phyloP scores from a whole-genome alignment of 2,329 filamentous ascomycete species.

The Eutypa lata region DNA sequence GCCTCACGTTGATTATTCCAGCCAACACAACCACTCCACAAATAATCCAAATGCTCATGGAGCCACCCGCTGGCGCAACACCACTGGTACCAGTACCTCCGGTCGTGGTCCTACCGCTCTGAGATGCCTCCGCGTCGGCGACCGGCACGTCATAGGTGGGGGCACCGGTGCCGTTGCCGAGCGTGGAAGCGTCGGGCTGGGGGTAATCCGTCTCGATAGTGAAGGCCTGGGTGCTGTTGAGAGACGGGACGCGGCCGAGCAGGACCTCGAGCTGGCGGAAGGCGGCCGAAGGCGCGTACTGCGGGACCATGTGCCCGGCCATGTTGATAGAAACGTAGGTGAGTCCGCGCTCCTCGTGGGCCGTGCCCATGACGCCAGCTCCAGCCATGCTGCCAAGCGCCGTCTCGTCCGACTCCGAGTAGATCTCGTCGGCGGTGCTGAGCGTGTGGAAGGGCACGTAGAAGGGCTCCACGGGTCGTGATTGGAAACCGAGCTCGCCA shows the following conservation, averaged over 20 bases:
- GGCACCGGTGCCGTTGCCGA: slow-evolving; percentile 27
- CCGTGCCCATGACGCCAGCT: slow-evolving; percentile 65
- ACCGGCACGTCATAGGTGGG: too few species aligned
- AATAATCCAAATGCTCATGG: too few species aligned
- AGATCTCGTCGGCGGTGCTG: slow-evolving; percentile 23
- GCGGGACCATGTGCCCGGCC: slow-evolving; percentile 65
- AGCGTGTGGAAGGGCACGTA: slow-evolving; percentile 65
- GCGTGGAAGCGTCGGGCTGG: slow-evolving; percentile 18
- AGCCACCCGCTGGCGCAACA: too few species aligned
- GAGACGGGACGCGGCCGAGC: slow-evolving; percentile 60
- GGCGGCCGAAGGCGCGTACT: slow-evolving; percentile 65
- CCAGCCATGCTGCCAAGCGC: slow-evolving; percentile 47
- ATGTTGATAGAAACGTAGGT: slow-evolving; percentile 65
- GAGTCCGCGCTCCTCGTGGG: slow-evolving; percentile 71
- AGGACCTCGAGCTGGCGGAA: slow-evolving; percentile 74
- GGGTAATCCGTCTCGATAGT: slow-evolving; percentile 20
- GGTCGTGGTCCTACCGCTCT: too few species aligned
- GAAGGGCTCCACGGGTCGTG: slow-evolving; percentile 57
- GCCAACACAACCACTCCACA: too few species aligned
- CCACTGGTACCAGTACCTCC: too few species aligned
- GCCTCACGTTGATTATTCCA: too few species aligned
- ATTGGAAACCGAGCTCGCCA: slow-evolving; percentile 67
- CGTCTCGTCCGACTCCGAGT: slow-evolving; percentile 15
- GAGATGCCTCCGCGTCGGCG: too few species aligned
- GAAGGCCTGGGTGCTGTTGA: slow-evolving; percentile 26